Evolutionary conservation across 176 grass and related monocot genomes (phyloP), one percentile per base, ranked within the genome.

Genomic region (Calamus simplicifolius): DNA sequence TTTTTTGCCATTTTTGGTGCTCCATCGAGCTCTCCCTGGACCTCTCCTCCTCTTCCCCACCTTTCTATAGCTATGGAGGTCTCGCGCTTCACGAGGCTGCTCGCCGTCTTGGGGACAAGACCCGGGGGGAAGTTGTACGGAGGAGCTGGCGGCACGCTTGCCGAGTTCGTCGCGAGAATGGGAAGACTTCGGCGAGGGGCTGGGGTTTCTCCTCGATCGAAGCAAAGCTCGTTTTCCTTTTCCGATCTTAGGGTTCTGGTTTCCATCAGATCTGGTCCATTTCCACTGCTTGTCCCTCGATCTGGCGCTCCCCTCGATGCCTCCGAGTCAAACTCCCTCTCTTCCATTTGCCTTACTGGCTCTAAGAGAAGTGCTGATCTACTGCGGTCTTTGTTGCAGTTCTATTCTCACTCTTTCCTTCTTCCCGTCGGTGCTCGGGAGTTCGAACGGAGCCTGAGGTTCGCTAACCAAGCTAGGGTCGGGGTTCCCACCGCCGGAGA

Each of bases 181-280:
- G 35, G 35, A 43, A 43, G 6, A 43, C 35, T 43, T 43, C 35
- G 10, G 35, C 10, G 58, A 31, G 5, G 6, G 58, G 54, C 13
- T 8, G 54, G 23, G 54, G 54, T 0, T 23, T 23, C 6, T 7
- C 19, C 54, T 56, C 54, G 54, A 56, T 56, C 19, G 19, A 56
- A 21, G 54, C 7, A 23, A 23, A 56, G 23, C 54, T 25, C 54
- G 54, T 2, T 21, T 56, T 56, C 19, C 54, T 23, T 56, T 17
- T 26, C 58, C 16, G 58, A 12, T 15, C 16, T n/a, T 31, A 31
- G 17, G 58, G 16, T 26, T 18, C 27, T 26, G 28, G 27, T 29
- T 43, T 43, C 26, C 27, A 60, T 60, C 28, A 31, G 58, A 35
- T 28, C 28, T 27, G 58, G 26, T 60, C 58, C 27, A 60, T n/a